These are phyloP conservation scores for Scheffersomyces stambukii DNA, from an alignment of 1,139 yeast species.

Conservation along the genomic window DNA sequence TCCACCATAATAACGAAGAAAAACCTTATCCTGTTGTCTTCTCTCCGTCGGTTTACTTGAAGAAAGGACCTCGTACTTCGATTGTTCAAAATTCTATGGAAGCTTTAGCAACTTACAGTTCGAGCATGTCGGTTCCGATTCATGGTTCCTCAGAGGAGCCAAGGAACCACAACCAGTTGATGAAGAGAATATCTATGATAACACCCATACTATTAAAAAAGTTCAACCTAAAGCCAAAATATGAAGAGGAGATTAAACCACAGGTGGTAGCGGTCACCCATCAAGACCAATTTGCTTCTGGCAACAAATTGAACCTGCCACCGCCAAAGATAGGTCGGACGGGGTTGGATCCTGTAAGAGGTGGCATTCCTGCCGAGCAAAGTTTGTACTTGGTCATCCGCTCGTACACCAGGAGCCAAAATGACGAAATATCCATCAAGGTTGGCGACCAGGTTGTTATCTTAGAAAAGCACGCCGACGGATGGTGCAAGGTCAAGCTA, in stretches of 20 bases:
- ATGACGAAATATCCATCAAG: conserved; percentile 31
- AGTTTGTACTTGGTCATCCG: conserved; percentile 19
- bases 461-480: conserved; percentile 29
- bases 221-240: conserved; percentile 23
- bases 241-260: conserved; percentile 7
- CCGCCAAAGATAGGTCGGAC: conserved; percentile 2
- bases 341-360: conserved; percentile 7
- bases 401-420: conserved; percentile 23
- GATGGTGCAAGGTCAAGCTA: conserved; percentile 34
- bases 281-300: background rate
- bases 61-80: too few relatives aligned
- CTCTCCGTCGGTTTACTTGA: conserved; percentile 8
- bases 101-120: too few relatives aligned
- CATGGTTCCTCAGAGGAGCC: too few relatives aligned
- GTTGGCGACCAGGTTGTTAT: conserved; percentile 30
- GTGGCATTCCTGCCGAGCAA: conserved; percentile 6
- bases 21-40: conserved; percentile 10
- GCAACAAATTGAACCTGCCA: conserved; percentile 6
- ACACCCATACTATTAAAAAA: conserved; percentile 35
- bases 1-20: background rate
- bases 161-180: conserved; percentile 1
- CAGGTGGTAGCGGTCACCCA: conserved; percentile 4
- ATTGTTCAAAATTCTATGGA: too few relatives aligned
- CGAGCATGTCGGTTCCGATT: conserved; percentile 3
- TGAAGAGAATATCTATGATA: conserved; percentile 11